Percentiles rank a stretch among this genome's conserved stretches.
Evolutionary conservation across 73 alveolate species (phyloP).

Genomic region (Uronychia binucleata): DNA sequence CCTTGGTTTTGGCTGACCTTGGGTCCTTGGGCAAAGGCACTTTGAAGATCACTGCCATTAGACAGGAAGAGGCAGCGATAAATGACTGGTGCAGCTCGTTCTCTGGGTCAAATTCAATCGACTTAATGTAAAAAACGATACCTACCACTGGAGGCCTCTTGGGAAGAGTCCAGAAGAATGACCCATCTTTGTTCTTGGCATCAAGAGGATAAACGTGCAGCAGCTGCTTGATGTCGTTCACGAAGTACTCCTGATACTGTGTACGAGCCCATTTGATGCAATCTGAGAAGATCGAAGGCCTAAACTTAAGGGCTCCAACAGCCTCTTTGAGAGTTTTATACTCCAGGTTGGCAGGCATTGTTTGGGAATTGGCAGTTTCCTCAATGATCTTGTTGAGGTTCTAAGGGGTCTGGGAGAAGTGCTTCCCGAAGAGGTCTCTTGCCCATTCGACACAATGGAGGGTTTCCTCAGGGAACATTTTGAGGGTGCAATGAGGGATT

Average conservation of each 20-base stretch:
- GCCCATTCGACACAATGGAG: conserved; percentile 98
- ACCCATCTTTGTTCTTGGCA: conserved; percentile 88
- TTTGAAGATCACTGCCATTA: conserved; percentile 77
- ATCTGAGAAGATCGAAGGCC: conserved; percentile 83
- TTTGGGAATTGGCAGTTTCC: conserved; percentile 60
- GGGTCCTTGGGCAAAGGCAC: conserved; percentile 72
- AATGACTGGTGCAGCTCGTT: conserved; percentile 75
- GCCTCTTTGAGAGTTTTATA: conserved; percentile 68
- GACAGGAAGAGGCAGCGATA: conserved; percentile 77
- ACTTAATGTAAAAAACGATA: not conserved
- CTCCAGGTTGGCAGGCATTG: conserved; percentile 59
- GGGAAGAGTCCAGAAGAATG: conserved; percentile 93
- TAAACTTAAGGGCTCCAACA: conserved; percentile 68
- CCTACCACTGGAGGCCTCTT: conserved; percentile 83
- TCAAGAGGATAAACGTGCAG: conserved; percentile 90
- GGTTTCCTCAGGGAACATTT: conserved; percentile 96
- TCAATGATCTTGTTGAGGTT: conserved; percentile 62
- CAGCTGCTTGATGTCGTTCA: conserved; percentile 76
- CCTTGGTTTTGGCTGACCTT: conserved; percentile 60
- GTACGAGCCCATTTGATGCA: conserved; percentile 81
- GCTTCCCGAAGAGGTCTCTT: conserved; percentile 89
- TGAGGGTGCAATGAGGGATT: conserved; percentile 96
- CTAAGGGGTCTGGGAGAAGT: conserved; percentile 74
- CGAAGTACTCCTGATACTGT: conserved; percentile 77
- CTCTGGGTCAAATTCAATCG: conserved; percentile 72